These are phyloP conservation scores for Emericellopsis cladophorae DNA, from an alignment of 2,329 filamentous ascomycete genomes.

Conservation along the genomic window DNA sequence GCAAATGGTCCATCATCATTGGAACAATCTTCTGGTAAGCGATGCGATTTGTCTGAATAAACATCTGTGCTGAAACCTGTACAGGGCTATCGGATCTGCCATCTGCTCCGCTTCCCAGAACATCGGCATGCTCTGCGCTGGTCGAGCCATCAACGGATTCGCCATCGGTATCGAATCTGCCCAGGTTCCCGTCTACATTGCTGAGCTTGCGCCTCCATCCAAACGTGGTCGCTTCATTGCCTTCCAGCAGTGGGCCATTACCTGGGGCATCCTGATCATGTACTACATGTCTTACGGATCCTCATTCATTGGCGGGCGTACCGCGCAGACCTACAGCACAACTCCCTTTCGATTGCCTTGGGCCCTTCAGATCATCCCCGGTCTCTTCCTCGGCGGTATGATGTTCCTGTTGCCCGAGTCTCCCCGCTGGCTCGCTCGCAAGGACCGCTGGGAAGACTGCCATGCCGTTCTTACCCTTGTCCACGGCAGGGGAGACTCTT, in stretches of 20 bases:
- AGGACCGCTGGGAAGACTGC: constrained; percentile 47
- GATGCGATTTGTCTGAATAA: not conserved
- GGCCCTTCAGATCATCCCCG: constrained; percentile 52
- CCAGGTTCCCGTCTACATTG: constrained; percentile 59
- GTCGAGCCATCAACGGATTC: constrained; percentile 52
- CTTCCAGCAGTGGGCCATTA: constrained; percentile 64
- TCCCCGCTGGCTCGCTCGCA: constrained; percentile 50
- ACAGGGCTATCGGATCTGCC: constrained; percentile 33
- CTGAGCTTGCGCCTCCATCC: constrained; percentile 46
- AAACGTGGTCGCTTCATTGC: constrained; percentile 54
- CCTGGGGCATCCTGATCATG: constrained; percentile 54
- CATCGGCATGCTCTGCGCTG: constrained; percentile 37
- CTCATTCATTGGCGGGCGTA: constrained; percentile 36
- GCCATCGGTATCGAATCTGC: constrained; percentile 54
- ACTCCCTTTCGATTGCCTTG: constrained; percentile 52
- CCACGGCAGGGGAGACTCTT: constrained; percentile 51
- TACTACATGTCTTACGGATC: constrained; percentile 56
- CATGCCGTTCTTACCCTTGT: constrained; percentile 41
- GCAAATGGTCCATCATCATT: constrained; percentile 36
- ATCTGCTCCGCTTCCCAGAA: constrained; percentile 31
- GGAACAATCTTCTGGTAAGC: constrained; percentile 35
- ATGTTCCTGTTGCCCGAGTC: constrained; percentile 50
- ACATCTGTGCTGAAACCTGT: not conserved
- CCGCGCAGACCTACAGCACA: constrained; percentile 22
- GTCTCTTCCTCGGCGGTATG: constrained; percentile 42